Evolutionary conservation across 306 rosid species (phyloP).

Genomic region (Clitoria ternatea): DNA sequence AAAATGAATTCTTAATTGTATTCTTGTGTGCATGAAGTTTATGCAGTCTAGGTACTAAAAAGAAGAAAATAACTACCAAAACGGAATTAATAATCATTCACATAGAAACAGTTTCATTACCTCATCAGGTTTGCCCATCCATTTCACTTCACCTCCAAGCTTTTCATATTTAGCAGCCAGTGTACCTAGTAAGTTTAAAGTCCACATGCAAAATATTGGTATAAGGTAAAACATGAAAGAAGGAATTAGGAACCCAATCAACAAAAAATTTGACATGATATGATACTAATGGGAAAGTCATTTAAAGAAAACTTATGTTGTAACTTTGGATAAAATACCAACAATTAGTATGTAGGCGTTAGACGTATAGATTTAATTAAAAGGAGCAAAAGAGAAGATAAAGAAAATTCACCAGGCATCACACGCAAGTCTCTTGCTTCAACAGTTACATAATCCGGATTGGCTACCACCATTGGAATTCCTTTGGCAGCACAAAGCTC

Average conservation of each 20-base stretch:
- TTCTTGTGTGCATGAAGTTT: not conserved
- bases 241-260: not conserved
- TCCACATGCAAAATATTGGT: conserved; percentile 9
- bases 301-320: not conserved
- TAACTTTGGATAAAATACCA: not conserved
- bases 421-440: conserved; percentile 83
- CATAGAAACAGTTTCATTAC: conserved; percentile 31
- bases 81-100: not conserved
- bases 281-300: not conserved
- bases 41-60: conserved; percentile 5
- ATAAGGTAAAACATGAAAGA: conserved; percentile 9
- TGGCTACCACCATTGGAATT: conserved; percentile 98
- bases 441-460: conserved; percentile 94
- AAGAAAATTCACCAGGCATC: conserved; percentile 77
- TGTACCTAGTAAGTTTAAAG: conserved; percentile 48
- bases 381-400: conserved; percentile 14
- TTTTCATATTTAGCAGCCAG: conserved; percentile 85
- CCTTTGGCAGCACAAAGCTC: conserved; percentile 73
- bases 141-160: conserved; percentile 94
- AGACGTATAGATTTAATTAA: not conserved
- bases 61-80: conserved; percentile 9
- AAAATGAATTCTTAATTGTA: not conserved
- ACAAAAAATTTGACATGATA: not conserved
- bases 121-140: conserved; percentile 99
- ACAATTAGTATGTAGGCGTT: not conserved